phyloP scores from a whole-genome alignment of 2,329 filamentous ascomycete genomes.

The Hortaea werneckii region DNA sequence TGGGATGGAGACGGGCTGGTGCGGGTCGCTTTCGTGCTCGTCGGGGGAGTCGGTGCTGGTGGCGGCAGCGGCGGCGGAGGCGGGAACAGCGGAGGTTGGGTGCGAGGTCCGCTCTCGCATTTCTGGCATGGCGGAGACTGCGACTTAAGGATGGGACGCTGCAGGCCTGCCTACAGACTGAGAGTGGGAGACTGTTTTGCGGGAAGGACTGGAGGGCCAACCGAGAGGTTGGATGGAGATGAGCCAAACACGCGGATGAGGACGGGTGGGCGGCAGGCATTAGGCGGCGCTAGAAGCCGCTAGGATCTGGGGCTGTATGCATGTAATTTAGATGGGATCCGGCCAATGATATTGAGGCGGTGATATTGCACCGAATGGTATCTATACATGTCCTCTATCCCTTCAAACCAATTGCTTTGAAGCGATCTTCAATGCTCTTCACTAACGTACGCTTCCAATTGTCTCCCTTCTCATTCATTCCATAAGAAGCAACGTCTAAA shows the following conservation, averaged over 20 bases:
- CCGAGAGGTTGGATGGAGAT: background rate
- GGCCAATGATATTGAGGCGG: no score
- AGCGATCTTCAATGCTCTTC: no score
- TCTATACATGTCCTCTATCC: no score
- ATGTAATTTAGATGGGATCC: no score
- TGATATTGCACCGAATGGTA: no score
- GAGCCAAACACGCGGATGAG: background rate
- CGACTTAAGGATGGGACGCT: background rate
- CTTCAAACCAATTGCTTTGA: no score
- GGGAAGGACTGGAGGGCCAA: background rate
- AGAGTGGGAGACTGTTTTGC: background rate
- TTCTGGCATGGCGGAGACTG: conserved; percentile 9
- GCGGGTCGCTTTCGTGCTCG: conserved; percentile 14
- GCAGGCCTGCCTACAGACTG: conserved; percentile 1
- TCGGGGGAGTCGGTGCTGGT: background rate
- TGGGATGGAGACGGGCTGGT: conserved; percentile 21
- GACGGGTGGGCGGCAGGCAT: no score
- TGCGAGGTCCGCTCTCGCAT: conserved; percentile 13
- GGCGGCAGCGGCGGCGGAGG: conserved; percentile 2
- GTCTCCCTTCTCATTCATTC: no score
- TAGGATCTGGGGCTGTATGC: no score
- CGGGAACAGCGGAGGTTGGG: conserved; percentile 2
- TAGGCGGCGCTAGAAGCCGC: no score
- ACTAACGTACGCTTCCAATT: no score
- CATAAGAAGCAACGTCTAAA: conserved; percentile 42